Base-by-base conservation (phyloP, 2,329 filamentous ascomycete genomes). In the Gaeumannomyces tritici region DNA sequence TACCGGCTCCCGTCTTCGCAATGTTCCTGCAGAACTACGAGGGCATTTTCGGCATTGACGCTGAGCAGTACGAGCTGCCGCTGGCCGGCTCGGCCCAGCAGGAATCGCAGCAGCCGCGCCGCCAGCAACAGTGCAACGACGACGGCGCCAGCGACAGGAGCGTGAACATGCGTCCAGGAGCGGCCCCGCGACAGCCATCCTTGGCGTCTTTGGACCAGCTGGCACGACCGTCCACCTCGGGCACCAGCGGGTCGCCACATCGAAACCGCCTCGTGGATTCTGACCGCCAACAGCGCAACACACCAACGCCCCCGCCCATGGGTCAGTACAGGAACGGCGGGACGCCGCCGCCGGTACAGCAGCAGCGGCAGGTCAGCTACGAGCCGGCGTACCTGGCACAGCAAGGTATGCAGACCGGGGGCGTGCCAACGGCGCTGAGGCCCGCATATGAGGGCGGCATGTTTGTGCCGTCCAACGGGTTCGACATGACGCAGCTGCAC, bases 1-100 rank as follows among this genome's bases (percentile, higher is more conserved):
- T 99, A 56, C 93, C 95, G 0, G 92, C 92, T 0, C 93, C 93
- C 0, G 89, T 99, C 13, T 97, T 99, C 73, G 92, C 93, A 4
- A 83, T 96, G 73, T 95, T 99, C 74, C 81, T 99, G 63, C 93
- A 95, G 66, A 93, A 98, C 70, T 97, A 91, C 71, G 83, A 89
- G 65, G 84, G 83, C 55, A 93, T 99, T 59, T 99, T 98, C 71
- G 89, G 89, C 26, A 81, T 87, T 57, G 79, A 85, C 24, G 83
- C 89, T 0, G 85, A 88, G 67, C 83, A 86, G 61, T 86, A 87
- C 62, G 81, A 86, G 70, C 76, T 84, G 29, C 80, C 82, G 0
- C 77, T 79, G 15, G 75, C 79, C 0, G 66, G 73, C 8, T 73
- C 75, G 1, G 76, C 78, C 12, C 66, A 68, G 15, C 68, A 71